phyloP scores from a whole-genome alignment of 768 basidiomycete species.

The Pisolithus marmoratus region DNA sequence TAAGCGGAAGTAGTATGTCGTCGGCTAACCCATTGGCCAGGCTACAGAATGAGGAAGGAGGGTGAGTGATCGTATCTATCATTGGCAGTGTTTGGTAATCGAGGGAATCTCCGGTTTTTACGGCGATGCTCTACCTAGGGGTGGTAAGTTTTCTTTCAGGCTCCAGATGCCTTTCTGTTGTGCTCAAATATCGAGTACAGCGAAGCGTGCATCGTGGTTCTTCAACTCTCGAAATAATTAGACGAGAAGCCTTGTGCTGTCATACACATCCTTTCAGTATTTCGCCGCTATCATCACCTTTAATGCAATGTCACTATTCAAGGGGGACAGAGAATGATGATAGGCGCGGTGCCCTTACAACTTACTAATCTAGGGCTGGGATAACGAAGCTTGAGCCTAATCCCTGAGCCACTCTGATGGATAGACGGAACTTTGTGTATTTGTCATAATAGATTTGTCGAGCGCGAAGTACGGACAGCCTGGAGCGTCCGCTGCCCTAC shows the following conservation, averaged over 20 bases:
- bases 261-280: constrained; percentile 3
- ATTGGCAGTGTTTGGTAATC: neutral
- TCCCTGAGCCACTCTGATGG: constrained; percentile 20
- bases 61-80: constrained; percentile 38
- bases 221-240: constrained; percentile 71
- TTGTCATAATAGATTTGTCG: constrained; percentile 12
- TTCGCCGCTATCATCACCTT: constrained; percentile 5
- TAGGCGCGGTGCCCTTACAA: constrained; percentile 10
- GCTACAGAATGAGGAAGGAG: constrained; percentile 77
- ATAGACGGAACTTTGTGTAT: constrained; percentile 17
- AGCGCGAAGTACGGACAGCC: too few species aligned
- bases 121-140: constrained; percentile 10
- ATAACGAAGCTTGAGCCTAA: constrained; percentile 2
- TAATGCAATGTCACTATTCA: constrained; percentile 6
- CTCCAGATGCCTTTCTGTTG: constrained; percentile 5
- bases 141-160: constrained; percentile 25
- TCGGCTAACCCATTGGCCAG: constrained; percentile 62
- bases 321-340: constrained; percentile 2
- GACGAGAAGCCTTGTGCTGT: constrained; percentile 10
- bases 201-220: constrained; percentile 92
- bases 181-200: constrained; percentile 39
- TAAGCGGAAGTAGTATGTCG: constrained; percentile 37
- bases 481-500: too few species aligned
- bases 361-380: constrained; percentile 24
- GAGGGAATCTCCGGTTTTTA: neutral